phyloP scores from a whole-genome alignment of 164 flowering plant species.

The Platanus orientalis region DNA sequence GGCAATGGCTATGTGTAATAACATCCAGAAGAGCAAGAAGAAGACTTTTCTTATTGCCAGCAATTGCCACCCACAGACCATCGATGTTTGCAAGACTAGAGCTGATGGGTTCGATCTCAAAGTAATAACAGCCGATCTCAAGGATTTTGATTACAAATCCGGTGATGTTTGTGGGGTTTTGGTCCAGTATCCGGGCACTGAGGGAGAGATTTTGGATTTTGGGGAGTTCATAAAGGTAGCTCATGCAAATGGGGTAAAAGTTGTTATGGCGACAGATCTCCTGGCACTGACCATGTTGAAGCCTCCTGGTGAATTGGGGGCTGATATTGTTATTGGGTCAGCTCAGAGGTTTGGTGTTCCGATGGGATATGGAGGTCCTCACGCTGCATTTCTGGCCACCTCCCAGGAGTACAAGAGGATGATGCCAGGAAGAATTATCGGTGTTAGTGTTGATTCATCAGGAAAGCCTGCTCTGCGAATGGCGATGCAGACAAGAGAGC shows the following conservation, averaged over 20 bases:
- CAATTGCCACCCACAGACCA: conserved; percentile 88
- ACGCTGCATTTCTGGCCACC: conserved; percentile 94
- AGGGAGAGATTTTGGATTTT: conserved; percentile 86
- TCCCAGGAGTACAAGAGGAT: conserved; percentile 96
- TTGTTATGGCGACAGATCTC: conserved; percentile 92
- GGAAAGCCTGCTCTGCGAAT: conserved; percentile 93
- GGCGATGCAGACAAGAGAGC: conserved; percentile 99
- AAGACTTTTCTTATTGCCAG: conserved; percentile 82
- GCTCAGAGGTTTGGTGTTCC: conserved; percentile 99
- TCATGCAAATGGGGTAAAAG: conserved; percentile 94
- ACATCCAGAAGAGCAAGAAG: conserved; percentile 72
- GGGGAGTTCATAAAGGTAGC: conserved; percentile 82
- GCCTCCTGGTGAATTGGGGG: conserved; percentile 96
- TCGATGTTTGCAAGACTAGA: conserved; percentile 85
- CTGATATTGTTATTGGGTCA: conserved; percentile 86
- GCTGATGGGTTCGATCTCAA: conserved; percentile 84
- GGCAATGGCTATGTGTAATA: conserved; percentile 99
- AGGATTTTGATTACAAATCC: conserved; percentile 67
- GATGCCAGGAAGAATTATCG: conserved; percentile 99
- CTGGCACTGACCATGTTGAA: conserved; percentile 88
- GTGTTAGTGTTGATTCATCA: conserved; percentile 91
- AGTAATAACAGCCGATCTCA: conserved; percentile 60
- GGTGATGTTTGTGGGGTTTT: conserved; percentile 97
- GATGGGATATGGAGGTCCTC: conserved; percentile 99
- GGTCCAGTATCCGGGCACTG: conserved; percentile 98